Conservation (phyloP, 139 green algal species). For the Auxenochlorella pyrenoidosa region DNA sequence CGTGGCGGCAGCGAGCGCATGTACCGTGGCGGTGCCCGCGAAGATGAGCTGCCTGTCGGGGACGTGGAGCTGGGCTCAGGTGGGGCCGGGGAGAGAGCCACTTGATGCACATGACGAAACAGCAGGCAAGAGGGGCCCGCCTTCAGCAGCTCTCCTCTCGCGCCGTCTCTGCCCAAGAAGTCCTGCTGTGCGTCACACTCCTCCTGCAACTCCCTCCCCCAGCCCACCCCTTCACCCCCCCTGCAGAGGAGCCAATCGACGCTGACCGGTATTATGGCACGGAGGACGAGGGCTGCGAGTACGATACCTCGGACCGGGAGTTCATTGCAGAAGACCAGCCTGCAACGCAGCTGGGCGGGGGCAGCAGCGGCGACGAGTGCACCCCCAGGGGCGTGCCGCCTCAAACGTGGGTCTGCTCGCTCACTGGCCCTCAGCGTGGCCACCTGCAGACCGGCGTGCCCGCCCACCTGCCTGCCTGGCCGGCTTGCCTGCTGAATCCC, state of each 20-base stretch:
- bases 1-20: not conserved
- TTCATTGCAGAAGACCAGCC: not conserved
- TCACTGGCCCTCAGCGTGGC: not conserved
- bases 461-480: not conserved
- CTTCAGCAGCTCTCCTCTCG: not conserved
- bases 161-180: no score
- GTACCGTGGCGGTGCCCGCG: not conserved
- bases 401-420: not conserved
- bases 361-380: not conserved
- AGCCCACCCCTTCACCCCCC: not conserved
- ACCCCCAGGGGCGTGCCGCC: not conserved
- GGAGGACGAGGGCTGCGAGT: not conserved
- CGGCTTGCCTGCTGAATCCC: no score
- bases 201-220: not conserved
- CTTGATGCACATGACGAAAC: no score
- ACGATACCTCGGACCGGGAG: not conserved
- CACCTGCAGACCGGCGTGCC: not conserved
- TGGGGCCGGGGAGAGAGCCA: not conserved
- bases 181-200: not conserved
- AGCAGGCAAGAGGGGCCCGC: not conserved
- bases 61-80: not conserved
- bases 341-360: not conserved
- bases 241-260: not conserved
- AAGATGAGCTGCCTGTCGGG: constrained; percentile 1
- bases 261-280: not conserved